These are phyloP conservation scores for Alternaria sp. DNA, from an alignment of 2,329 filamentous ascomycete species.

Conservation along the genomic window DNA sequence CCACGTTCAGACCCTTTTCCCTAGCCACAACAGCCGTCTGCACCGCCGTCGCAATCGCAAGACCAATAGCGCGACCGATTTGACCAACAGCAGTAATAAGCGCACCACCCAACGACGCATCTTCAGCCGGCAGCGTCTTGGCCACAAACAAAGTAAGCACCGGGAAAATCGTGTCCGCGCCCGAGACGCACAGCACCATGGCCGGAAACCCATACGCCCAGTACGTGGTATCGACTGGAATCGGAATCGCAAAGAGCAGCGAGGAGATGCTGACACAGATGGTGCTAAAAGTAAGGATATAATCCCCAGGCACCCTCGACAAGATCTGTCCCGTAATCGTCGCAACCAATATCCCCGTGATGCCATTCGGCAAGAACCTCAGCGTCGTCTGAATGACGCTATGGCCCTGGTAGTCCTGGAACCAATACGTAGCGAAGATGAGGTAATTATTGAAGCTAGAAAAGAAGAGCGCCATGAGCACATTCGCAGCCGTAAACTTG, in stretches of 20 bases:
- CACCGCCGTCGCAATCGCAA: slow-evolving; percentile 71
- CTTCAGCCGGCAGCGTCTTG: slow-evolving; percentile 66
- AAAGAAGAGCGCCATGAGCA: slow-evolving; percentile 73
- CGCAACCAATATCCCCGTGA: slow-evolving; percentile 66
- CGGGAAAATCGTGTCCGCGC: slow-evolving; percentile 73
- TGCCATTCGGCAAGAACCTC: slow-evolving; percentile 72
- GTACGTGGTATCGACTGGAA: slow-evolving; percentile 67
- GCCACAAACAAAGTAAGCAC: slow-evolving; percentile 72
- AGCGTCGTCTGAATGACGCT: slow-evolving; percentile 71
- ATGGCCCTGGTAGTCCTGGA: slow-evolving; percentile 71
- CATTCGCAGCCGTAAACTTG: slow-evolving; percentile 69
- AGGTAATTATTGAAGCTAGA: slow-evolving; percentile 73
- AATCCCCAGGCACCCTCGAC: slow-evolving; percentile 64
- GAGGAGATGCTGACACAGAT: slow-evolving; percentile 63
- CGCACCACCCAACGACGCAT: slow-evolving; percentile 73
- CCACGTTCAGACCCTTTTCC: slow-evolving; percentile 36
- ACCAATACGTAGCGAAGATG: slow-evolving; percentile 74
- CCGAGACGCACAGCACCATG: slow-evolving; percentile 71
- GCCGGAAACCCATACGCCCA: slow-evolving; percentile 73
- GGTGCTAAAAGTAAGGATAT: slow-evolving; percentile 67
- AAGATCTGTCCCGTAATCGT: slow-evolving; percentile 55
- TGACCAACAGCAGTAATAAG: slow-evolving; percentile 73
- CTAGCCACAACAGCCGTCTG: slow-evolving; percentile 64
- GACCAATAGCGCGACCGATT: slow-evolving; percentile 70
- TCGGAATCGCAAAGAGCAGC: slow-evolving; percentile 70